phyloP scores from a whole-genome alignment of 1,284 basidiomycete species.

The Ceratobasidium sp. region DNA sequence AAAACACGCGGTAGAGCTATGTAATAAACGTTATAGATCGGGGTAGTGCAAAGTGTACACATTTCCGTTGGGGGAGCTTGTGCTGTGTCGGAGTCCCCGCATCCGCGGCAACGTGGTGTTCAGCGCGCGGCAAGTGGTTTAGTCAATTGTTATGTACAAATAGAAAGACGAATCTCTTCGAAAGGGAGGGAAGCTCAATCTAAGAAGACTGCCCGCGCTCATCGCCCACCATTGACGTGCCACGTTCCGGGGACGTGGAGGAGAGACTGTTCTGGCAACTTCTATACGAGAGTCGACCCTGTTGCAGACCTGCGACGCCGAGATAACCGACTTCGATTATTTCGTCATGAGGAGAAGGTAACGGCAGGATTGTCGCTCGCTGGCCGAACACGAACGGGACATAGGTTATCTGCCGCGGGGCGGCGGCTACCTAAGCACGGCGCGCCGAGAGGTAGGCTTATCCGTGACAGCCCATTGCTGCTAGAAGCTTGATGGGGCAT shows the following conservation, averaged over 20 bases:
- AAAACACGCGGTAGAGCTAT: conserved; percentile 11
- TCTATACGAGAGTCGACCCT: neutral
- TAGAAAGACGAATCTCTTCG: neutral
- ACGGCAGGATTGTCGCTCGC: too few relatives aligned
- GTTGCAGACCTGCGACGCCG: neutral
- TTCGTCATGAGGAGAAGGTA: too few relatives aligned
- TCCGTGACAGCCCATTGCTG: too few relatives aligned
- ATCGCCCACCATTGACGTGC: neutral
- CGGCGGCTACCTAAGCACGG: too few relatives aligned
- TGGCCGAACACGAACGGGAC: too few relatives aligned
- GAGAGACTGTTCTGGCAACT: neutral
- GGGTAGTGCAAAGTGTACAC: neutral
- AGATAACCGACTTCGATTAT: too few relatives aligned
- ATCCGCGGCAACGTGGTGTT: neutral
- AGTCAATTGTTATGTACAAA: conserved; percentile 18
- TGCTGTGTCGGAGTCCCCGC: conserved; percentile 7
- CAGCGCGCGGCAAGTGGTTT: neutral
- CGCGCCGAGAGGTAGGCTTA: too few relatives aligned
- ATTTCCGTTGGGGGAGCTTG: conserved; percentile 4
- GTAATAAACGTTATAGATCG: neutral
- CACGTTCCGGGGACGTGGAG: neutral
- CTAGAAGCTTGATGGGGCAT: too few relatives aligned
- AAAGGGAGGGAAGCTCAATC: neutral
- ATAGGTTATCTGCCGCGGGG: too few relatives aligned
- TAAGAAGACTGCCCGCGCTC: neutral